Conservation (phyloP, 805 yeast species). For the Torulaspora gathmanii region DNA sequence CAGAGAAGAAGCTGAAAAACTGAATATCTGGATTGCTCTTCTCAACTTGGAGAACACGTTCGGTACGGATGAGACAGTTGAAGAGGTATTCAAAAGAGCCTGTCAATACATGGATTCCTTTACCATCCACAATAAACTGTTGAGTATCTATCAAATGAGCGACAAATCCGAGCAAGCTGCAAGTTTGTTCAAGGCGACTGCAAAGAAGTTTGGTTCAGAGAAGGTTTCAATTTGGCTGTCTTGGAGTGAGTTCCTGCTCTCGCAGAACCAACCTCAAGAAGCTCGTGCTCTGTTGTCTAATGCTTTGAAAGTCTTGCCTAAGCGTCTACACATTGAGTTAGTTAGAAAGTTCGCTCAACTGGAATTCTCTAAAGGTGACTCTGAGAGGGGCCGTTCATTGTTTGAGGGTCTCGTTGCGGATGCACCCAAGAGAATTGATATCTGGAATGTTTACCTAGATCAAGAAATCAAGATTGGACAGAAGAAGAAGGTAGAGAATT, state of each 20-base stretch:
- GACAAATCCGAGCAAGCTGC: slow-evolving; percentile 71
- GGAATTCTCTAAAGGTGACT: slow-evolving; percentile 81
- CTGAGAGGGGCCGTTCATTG: slow-evolving; percentile 91
- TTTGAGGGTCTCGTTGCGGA: slow-evolving; percentile 89
- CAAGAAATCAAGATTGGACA: slow-evolving; percentile 76
- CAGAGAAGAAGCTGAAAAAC: slow-evolving; percentile 87
- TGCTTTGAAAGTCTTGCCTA: slow-evolving; percentile 67
- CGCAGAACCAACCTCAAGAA: slow-evolving; percentile 47
- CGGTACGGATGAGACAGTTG: slow-evolving; percentile 79
- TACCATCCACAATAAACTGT: slow-evolving; percentile 73
- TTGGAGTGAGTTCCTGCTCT: slow-evolving; percentile 72
- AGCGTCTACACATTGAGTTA: slow-evolving; percentile 68
- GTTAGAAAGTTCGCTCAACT: slow-evolving; percentile 85
- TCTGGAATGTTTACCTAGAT: slow-evolving; percentile 94
- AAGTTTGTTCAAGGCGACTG: slow-evolving; percentile 56
- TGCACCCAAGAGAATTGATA: slow-evolving; percentile 85
- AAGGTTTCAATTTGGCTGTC: slow-evolving; percentile 71
- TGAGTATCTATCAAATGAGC: slow-evolving; percentile 67
- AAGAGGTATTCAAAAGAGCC: slow-evolving; percentile 75
- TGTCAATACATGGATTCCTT: slow-evolving; percentile 89
- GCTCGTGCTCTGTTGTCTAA: slow-evolving; percentile 71
- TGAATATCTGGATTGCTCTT: slow-evolving; percentile 94
- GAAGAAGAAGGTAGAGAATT: slow-evolving; percentile 62
- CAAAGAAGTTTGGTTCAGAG: slow-evolving; percentile 74
- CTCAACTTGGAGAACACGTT: slow-evolving; percentile 90